phyloP scores from a whole-genome alignment of 306 rosid genomes.

The Fagus crenata region DNA sequence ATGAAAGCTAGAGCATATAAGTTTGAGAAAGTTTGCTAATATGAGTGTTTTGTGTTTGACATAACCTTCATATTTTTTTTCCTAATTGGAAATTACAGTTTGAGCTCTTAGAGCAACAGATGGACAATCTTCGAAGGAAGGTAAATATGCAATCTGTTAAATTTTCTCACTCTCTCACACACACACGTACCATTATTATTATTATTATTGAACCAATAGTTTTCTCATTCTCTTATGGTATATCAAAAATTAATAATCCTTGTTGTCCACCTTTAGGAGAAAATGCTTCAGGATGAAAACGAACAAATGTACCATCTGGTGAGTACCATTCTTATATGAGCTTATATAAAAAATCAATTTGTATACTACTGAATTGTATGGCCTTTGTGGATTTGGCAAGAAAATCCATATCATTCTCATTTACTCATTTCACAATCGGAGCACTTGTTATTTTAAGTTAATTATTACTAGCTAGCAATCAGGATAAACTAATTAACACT shows the following conservation, averaged over 20 bases:
- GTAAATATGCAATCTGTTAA: slow-evolving; percentile 17
- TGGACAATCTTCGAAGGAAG: slow-evolving; percentile 60
- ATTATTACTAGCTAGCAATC: neutral
- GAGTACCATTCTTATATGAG: slow-evolving; percentile 16
- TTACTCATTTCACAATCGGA: no score
- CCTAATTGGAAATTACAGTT: slow-evolving; percentile 29
- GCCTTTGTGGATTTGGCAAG: no score
- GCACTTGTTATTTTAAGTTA: neutral
- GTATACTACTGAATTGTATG: no score
- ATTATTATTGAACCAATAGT: neutral
- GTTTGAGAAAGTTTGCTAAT: no score
- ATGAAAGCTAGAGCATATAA: no score
- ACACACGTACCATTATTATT: neutral
- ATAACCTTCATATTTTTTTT: no score
- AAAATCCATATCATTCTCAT: no score
- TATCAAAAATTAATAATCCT: neutral
- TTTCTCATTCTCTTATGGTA: neutral
- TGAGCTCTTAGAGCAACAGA: slow-evolving; percentile 62
- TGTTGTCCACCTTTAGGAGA: slow-evolving; percentile 38
- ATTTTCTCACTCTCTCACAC: neutral
- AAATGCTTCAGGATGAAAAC: slow-evolving; percentile 61
- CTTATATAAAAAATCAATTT: no score
- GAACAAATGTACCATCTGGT: slow-evolving; percentile 55
- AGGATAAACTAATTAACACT: neutral
- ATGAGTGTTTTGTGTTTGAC: no score